These are phyloP conservation scores for Paraurostyla sp. DNA, from an alignment of 73 alveolate genomes.

Conservation along the genomic window DNA sequence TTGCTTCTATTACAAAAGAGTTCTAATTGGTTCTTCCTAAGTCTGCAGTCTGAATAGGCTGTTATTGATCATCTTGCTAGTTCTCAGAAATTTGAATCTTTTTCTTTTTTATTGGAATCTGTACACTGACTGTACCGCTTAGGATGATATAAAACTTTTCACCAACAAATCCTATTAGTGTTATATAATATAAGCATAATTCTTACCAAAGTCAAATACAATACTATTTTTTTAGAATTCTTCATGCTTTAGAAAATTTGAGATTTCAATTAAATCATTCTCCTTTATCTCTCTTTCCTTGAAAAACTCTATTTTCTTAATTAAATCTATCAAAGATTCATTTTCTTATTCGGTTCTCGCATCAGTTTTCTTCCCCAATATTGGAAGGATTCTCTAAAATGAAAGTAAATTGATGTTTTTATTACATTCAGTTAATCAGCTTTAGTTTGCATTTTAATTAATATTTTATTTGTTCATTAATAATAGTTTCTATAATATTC, in stretches of 20 bases:
- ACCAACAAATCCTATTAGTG: slow-evolving; percentile 2
- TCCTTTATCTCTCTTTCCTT: slow-evolving; percentile 57
- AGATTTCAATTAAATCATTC: slow-evolving; percentile 46
- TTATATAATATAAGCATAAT: background rate
- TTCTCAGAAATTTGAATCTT: background rate
- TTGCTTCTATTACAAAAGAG: no score
- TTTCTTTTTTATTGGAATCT: slow-evolving; percentile 20
- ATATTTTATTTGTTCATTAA: no score
- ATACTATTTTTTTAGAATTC: background rate
- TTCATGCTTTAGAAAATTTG: slow-evolving; percentile 46
- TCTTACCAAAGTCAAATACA: slow-evolving; percentile 56
- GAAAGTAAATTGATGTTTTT: background rate
- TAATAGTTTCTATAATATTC: no score
- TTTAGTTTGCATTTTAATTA: background rate
- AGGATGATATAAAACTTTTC: slow-evolving; percentile 41
- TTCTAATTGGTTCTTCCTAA: no score
- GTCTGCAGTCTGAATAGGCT: slow-evolving; percentile 25
- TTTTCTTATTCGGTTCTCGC: slow-evolving; percentile 29
- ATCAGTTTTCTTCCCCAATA: slow-evolving; percentile 5
- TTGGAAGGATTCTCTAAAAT: slow-evolving; percentile 7
- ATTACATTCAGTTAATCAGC: background rate
- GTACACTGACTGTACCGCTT: slow-evolving; percentile 38
- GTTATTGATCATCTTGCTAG: background rate
- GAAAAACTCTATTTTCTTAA: slow-evolving; percentile 41
- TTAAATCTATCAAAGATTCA: slow-evolving; percentile 4